Evolutionary conservation across 2,329 filamentous ascomycete species (phyloP), one percentile per base, ranked within the genome.

Genomic region (Ceratocystiopsis brevicomis): DNA sequence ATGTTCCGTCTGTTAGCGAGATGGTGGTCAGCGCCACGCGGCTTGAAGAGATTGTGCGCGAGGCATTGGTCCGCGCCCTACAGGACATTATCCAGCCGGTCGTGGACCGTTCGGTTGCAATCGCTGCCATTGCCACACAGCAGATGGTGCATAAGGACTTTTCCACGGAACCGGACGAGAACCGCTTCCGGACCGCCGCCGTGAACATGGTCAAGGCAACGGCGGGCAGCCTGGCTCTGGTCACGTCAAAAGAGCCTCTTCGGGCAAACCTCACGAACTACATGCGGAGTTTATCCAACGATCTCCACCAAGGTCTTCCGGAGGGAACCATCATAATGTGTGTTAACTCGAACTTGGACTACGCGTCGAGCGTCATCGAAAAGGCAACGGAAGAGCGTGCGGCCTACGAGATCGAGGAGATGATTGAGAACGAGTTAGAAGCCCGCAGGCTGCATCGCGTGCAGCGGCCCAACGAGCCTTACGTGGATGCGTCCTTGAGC

Each of bases 251-350:
- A 61, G 90, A 98, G 59, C 90, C 90, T 15, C 68, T 98, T 15
- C 78, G 90, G 47, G 90, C 92, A 59, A 96, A 92, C 62, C 93
- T 98, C 60, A 92, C 82, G 43, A 98, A 96, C 61, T 93, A 96
- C 56, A 86, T 98, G 59, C 81, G 90, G 42, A 69, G 68, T 40
- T 59, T 78, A n/a, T 69, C 75, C 3, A 65, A 62, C 40, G 75
- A 78, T 35, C 71, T 93, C 35, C 77, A 84, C 43, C 81, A 84
- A 43, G 82, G 83, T 15, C 71, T 98, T 48, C 85, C 90, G 0
- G 90, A 98, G 61, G 90, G 90, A 8, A 83, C 90, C 32, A 90
- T 98, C 48, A 74, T 96, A 45, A 95, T 98, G 84, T 96, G 92
- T 60, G 88, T 98, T 48, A 98, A 96, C 58, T 88, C 92, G 50